Percentiles rank a stretch among this genome's conserved stretches.
These are phyloP conservation scores for Penstemon eatonii DNA, from an alignment of 257 asterid genomes.

Conservation along the genomic window DNA sequence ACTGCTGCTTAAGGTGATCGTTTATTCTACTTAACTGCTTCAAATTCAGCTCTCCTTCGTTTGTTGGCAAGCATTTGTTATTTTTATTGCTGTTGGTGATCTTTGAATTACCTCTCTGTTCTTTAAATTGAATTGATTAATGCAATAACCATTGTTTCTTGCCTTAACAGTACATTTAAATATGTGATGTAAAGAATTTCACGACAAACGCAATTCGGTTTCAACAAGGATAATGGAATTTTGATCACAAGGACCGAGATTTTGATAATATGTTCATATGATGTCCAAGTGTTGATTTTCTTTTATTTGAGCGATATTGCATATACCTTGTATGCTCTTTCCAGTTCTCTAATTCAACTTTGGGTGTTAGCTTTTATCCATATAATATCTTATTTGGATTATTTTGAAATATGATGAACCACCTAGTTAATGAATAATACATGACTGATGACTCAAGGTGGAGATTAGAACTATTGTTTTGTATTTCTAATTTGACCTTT, in stretches of 20 bases:
- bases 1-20: slow-evolving; percentile 23
- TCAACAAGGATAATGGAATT: not conserved
- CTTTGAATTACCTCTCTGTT: too few species aligned
- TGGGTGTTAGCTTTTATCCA: not conserved
- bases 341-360: not conserved
- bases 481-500: too few species aligned
- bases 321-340: not conserved
- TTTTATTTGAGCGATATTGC: not conserved
- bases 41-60: not conserved
- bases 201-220: not conserved
- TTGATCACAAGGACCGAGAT: not conserved
- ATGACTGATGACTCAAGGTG: too few species aligned
- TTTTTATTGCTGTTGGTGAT: not conserved
- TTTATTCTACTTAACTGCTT: not conserved
- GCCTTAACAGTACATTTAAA: too few species aligned
- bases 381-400: not conserved
- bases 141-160: too few species aligned
- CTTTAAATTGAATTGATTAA: too few species aligned
- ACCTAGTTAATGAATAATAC: too few species aligned
- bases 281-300: not conserved
- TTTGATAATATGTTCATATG: not conserved
- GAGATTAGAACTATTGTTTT: too few species aligned
- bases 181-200: too few species aligned
- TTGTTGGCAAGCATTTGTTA: not conserved
- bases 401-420: too few species aligned